A percentile compares a stretch with the other conserved stretches of the same genome.
These are phyloP conservation scores for Ogataea hybrid DNA, from an alignment of 1,139 yeast genomes.

Conservation along the genomic window DNA sequence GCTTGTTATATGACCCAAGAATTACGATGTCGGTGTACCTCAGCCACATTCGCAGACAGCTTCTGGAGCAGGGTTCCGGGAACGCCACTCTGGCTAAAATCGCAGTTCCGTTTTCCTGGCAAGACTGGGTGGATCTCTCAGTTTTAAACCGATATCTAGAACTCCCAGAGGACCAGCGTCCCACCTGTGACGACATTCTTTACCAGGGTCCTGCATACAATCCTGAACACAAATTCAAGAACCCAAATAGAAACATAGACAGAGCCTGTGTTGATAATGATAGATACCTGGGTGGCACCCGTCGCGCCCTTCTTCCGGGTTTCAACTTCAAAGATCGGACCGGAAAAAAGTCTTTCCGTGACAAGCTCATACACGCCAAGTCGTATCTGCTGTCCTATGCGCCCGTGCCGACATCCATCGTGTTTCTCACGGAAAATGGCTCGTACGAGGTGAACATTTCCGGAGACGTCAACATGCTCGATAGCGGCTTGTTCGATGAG, in stretches of 20 bases:
- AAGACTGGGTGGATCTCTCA: slow-evolving; percentile 53
- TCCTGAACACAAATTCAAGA: slow-evolving; percentile 12
- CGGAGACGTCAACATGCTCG: slow-evolving; percentile 26
- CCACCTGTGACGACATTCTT: slow-evolving; percentile 33
- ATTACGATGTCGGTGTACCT: slow-evolving; percentile 39
- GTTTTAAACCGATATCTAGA: slow-evolving; percentile 42
- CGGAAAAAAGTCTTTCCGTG: slow-evolving; percentile 34
- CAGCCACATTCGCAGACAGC: slow-evolving; percentile 29
- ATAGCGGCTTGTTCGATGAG: slow-evolving; percentile 32
- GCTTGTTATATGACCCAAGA: slow-evolving; percentile 39
- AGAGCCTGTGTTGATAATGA: slow-evolving; percentile 34
- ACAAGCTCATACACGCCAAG: slow-evolving; percentile 40
- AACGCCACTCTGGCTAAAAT: slow-evolving; percentile 23
- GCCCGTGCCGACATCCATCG: slow-evolving; percentile 41
- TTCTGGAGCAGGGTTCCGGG: slow-evolving; percentile 14
- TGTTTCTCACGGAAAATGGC: slow-evolving; percentile 43
- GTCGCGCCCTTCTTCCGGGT: slow-evolving; percentile 40
- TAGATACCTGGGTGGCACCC: slow-evolving; percentile 27
- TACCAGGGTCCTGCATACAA: slow-evolving; percentile 17
- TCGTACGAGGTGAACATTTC: slow-evolving; percentile 32
- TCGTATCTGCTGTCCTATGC: slow-evolving; percentile 43
- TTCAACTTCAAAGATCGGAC: slow-evolving; percentile 40
- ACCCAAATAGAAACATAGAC: slow-evolving; percentile 7
- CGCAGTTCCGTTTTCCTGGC: slow-evolving; percentile 51
- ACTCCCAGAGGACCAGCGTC: slow-evolving; percentile 38